These are phyloP conservation scores for Dendrocalamus latiflorus DNA, from an alignment of 202 grass and related monocot genomes.

Conservation along the genomic window DNA sequence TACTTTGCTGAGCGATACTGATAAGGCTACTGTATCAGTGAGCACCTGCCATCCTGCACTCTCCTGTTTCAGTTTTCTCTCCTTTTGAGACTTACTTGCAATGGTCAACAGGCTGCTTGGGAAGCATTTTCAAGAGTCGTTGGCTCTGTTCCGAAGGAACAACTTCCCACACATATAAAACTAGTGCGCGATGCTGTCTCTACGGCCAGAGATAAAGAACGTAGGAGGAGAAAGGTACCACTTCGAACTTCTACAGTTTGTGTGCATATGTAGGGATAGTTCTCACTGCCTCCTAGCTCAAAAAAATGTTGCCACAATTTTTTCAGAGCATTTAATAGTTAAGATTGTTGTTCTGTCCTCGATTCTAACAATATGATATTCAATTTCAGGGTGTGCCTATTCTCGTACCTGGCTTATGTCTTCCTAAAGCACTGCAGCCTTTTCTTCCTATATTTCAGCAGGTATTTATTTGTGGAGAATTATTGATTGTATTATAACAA, in stretches of 20 bases:
- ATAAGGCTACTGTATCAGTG: constrained; percentile 80
- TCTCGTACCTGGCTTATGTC: constrained; percentile 89
- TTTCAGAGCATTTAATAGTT: not conserved
- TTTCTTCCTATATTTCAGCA: constrained; percentile 96
- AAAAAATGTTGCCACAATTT: constrained; percentile 4
- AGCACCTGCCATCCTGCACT: constrained; percentile 17
- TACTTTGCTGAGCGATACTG: constrained; percentile 79
- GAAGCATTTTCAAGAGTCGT: constrained; percentile 95
- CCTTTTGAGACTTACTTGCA: constrained; percentile 7
- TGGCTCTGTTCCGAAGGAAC: constrained; percentile 81
- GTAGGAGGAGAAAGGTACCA: constrained; percentile 83
- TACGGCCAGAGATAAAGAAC: constrained; percentile 96
- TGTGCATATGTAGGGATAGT: constrained; percentile 9
- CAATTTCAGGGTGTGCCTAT: constrained; percentile 75
- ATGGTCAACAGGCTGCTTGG: constrained; percentile 68
- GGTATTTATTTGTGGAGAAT: constrained; percentile 42
- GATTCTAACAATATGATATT: constrained; percentile 32
- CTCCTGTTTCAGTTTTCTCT: constrained; percentile 15
- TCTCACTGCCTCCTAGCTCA: not conserved
- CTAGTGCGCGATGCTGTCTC: constrained; percentile 91
- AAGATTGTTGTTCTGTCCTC: constrained; percentile 18
- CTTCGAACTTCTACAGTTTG: constrained; percentile 11
- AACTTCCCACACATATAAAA: constrained; percentile 85
- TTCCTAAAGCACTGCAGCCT: constrained; percentile 88
- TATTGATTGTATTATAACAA: constrained; percentile 16